Base-by-base conservation (phyloP, 2,329 filamentous ascomycete species). In the Mollisia scopiformis region DNA sequence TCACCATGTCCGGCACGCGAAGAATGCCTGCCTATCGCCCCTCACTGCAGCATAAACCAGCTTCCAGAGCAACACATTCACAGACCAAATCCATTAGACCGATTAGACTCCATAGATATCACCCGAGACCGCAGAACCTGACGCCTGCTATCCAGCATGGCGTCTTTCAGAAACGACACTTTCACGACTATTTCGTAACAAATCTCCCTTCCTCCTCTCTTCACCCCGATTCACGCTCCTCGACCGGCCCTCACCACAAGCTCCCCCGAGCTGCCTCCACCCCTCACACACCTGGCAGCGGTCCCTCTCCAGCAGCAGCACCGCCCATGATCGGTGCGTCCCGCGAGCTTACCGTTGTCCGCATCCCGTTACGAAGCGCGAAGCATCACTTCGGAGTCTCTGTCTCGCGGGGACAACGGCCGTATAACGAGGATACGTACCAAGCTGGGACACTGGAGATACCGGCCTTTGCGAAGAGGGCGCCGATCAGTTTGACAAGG, bases 111-210 rank as follows among this genome's bases (percentile, higher is more conserved):
- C n/a, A 55, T 19, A 55, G 50, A 53, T 19, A 39, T n/a, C 13
- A n/a, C 43, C 19, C 43, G 6, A 53, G 30, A 52, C 14, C 50
- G 5, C 46, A n/a, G 21, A 25, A 27, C 13, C 7, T 41, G 28
- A 28, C 25, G 6, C 16, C 28, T 14, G 8, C 28, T 14, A 27
- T 30, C 7, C 63, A 57, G 33, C 35, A 51, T 14, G 54, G 57
- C 10, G 50, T 1, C 25, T n/a, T 8, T 14, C 30, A 39, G 46
- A 61, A 37, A 23, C 69, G 71, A 19, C 39, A 66, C 41, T 98
- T 98, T 76, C 93, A 97, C 79, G 93, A 96, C 70, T 98, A 99
- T 80, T 99, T 99, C 76, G 92, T 98, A 62, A 97, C 95, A 8
- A 92, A 97, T 75, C 84, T 99, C 1, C 94, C 95, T 4, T 96